A percentile compares a stretch with the other conserved stretches of the same genome.
Conservation (phyloP, 768 basidiomycete species). For the Mycena maculata region DNA sequence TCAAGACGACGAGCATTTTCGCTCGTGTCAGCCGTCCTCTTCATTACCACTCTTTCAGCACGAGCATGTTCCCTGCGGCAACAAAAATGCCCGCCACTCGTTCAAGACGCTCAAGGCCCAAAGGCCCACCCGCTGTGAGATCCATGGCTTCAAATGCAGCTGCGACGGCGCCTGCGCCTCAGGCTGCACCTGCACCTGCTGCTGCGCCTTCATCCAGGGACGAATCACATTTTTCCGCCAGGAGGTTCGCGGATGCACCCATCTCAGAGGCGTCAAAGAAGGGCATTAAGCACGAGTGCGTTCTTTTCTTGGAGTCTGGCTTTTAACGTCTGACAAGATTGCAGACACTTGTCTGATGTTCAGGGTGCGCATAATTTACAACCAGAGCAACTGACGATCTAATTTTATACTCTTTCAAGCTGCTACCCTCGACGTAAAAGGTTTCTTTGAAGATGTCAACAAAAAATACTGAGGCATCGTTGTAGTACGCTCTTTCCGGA, state of each 20-base stretch:
- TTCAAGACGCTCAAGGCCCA: constrained; percentile 23
- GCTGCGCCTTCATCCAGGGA: constrained; percentile 1
- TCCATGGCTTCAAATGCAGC: constrained; percentile 25
- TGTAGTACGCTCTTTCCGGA: constrained; percentile 54
- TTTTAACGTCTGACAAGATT: constrained; percentile 1
- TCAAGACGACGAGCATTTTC: constrained; percentile 26
- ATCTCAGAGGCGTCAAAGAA: constrained; percentile 55
- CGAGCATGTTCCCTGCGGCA: constrained; percentile 18
- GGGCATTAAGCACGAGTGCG: constrained; percentile 58
- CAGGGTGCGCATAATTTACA: constrained; percentile 48
- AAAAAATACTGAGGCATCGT: neutral
- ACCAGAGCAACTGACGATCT: neutral
- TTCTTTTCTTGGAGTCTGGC: constrained; percentile 13
- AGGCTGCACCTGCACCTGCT: neutral
- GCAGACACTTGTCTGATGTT: constrained; percentile 59
- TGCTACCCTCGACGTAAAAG: constrained; percentile 54
- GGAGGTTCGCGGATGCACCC: constrained; percentile 46
- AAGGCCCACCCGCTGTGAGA: constrained; percentile 3
- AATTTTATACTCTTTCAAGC: constrained; percentile 36
- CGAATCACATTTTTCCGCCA: constrained; percentile 43
- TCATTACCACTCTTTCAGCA: neutral
- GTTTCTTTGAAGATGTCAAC: neutral
- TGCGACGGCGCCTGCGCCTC: neutral
- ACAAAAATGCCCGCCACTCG: constrained; percentile 28
- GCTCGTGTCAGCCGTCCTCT: constrained; percentile 13